Evolutionary conservation across 768 basidiomycete genomes (phyloP), one percentile per base, ranked within the genome.

Genomic region (Termitomyces sp.): DNA sequence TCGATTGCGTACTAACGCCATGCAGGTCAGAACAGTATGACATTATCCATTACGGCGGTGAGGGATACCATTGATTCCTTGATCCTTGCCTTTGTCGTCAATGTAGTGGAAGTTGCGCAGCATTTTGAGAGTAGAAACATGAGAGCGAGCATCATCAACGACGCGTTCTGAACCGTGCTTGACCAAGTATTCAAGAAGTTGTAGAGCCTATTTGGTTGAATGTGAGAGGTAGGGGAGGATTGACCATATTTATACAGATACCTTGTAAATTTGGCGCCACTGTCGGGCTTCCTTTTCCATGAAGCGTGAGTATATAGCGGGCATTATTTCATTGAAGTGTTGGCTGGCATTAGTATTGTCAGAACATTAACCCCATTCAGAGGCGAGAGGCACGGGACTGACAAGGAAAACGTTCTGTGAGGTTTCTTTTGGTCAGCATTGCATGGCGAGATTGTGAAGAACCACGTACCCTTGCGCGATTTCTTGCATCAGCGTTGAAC

Each of bases 251-350:
- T n/a, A 22, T 41, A 31, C 7, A 46, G 74, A 18, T 38, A 85
- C 93, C 80, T 99, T 99, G 82, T 99, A 99, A 54, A 99, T 98
- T 70, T 99, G 94, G 33, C 97, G 80, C 97, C 97, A 99, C 67
- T 99, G 92, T 20, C 89, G 78, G 0, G 97, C 97, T 71, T 99
- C 97, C 73, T 98, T 98, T 71, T 98, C 92, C 86, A 95, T 96
- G 70, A 96, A 97, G 25, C 93, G 84, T 9, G 85, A 80, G 70
- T 97, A 98, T 62, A 98, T 97, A 65, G 84, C 86, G 3, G 97
- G 96, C 94, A 99, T 98, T 67, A 98, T 94, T 76, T 99, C 96
- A 71, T 98, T 99, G 73, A 99, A 99, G 59, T 94, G 84, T 79
- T 95, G 93, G 73, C 94, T 97, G 67, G 2, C 11, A 40, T n/a